Percentiles rank a stretch among this genome's conserved stretches.
phyloP scores from a whole-genome alignment of 2,329 filamentous ascomycete genomes.

The Penicillium sclerotiorum region DNA sequence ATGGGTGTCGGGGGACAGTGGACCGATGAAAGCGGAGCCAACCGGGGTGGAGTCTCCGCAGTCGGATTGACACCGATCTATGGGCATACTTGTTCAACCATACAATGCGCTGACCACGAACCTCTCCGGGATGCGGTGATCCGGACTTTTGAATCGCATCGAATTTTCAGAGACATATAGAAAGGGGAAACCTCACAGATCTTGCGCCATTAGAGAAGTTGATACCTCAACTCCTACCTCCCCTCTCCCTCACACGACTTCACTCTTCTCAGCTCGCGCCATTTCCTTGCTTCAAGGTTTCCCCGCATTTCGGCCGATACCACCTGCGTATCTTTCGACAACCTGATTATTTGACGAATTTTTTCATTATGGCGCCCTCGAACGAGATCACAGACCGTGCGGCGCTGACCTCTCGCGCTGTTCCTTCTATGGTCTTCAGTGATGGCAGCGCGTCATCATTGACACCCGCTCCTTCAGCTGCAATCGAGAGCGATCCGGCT shows the following conservation, averaged over 20 bases:
- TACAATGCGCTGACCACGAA: too few relatives aligned
- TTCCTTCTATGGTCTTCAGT: slow-evolving; percentile 23
- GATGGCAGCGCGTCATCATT: slow-evolving; percentile 19
- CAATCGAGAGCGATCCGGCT: slow-evolving; percentile 7
- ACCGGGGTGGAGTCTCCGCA: background rate
- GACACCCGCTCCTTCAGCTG: slow-evolving; percentile 8
- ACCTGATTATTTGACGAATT: background rate
- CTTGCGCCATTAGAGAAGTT: background rate
- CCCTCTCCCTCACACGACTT: background rate
- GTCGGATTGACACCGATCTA: background rate
- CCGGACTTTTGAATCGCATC: too few relatives aligned
- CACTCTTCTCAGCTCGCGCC: background rate
- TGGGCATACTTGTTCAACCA: background rate
- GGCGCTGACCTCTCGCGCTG: slow-evolving; percentile 18
- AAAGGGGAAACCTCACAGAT: background rate
- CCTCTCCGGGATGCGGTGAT: too few relatives aligned
- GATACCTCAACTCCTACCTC: background rate
- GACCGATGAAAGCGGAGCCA: slow-evolving; percentile 3
- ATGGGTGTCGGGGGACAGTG: background rate
- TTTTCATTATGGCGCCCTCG: slow-evolving; percentile 10
- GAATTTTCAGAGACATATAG: background rate
- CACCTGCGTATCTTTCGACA: background rate
- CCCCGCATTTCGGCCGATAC: background rate
- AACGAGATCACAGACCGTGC: slow-evolving; percentile 18
- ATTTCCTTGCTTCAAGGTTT: background rate